Conservation (phyloP, 1,139 yeast genomes). For the Hansenula sp. region DNA sequence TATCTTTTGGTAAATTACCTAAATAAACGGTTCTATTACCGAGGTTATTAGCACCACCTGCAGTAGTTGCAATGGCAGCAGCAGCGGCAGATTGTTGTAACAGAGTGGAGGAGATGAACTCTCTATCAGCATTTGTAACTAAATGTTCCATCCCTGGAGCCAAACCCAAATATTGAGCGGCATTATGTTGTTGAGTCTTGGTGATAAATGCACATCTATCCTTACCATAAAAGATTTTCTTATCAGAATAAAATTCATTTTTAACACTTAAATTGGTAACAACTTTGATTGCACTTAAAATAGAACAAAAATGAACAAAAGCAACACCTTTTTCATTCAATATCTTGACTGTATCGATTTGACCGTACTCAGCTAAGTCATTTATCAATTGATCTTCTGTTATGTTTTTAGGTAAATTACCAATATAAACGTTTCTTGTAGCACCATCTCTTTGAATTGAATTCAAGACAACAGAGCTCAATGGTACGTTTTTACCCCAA, state of each 20-base stretch:
- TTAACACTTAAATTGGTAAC: slow-evolving; percentile 61
- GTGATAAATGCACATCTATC: slow-evolving; percentile 85
- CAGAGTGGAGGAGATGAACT: slow-evolving; percentile 43
- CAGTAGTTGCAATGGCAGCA: slow-evolving; percentile 73
- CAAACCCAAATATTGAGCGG: slow-evolving; percentile 90
- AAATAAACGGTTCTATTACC: slow-evolving; percentile 92
- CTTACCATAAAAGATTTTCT: slow-evolving; percentile 80
- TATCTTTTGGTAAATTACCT: slow-evolving; percentile 82
- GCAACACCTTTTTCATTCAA: slow-evolving; percentile 77
- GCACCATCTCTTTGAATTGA: slow-evolving; percentile 87
- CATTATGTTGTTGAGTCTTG: slow-evolving; percentile 94
- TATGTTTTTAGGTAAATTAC: slow-evolving; percentile 59
- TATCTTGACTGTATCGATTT: slow-evolving; percentile 75
- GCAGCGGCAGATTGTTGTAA: slow-evolving; percentile 75
- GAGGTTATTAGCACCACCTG: slow-evolving; percentile 73
- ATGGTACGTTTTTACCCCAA: slow-evolving; percentile 73
- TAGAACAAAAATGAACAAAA: slow-evolving; percentile 82
- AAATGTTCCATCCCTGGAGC: slow-evolving; percentile 88
- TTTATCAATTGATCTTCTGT: slow-evolving; percentile 59
- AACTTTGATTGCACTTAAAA: slow-evolving; percentile 79
- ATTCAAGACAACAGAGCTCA: slow-evolving; percentile 64
- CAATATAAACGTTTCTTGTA: slow-evolving; percentile 85
- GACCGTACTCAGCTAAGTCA: slow-evolving; percentile 73
- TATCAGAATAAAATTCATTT: slow-evolving; percentile 53
- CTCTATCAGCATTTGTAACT: slow-evolving; percentile 76